Evolutionary conservation across 2,329 filamentous ascomycete genomes (phyloP), one percentile per base, ranked within the genome.

Genomic region (Bisporella sp.): DNA sequence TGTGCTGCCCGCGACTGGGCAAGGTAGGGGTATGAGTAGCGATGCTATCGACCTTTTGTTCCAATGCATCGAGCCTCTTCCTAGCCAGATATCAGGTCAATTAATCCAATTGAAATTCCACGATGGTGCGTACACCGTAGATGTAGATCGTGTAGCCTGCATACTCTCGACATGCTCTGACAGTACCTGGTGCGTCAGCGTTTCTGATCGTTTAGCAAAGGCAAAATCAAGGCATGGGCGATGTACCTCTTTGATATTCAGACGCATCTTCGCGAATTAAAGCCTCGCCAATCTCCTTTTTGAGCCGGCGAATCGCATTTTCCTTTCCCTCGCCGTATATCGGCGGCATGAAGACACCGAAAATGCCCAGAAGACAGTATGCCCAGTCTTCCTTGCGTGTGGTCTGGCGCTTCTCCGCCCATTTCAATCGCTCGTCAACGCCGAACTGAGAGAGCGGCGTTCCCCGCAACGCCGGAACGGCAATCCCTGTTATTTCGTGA

Each of bases 281-380:
- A 39, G 8, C 21, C 43, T 39, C 47, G 33, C 43, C 21, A 6
- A 71, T 67, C 30, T 70, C 63, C 29, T 62, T 51, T n/a, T 67
- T 66, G 0, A 71, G 54, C 4, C 69, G 56, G 0, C 42, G 13
- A 28, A 70, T 69, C 0, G 69, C 64, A 0, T 59, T 60, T 28
- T 53, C 31, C 0, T 9, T 1, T 0, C 66, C 66, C 41, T 70
- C 66, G 0, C 71, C 45, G 49, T 74, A 74, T 0, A 73, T 39
- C 3, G 73, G 55, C 0, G 71, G 66, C 66, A 75, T 70, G 32
- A 69, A 68, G 33, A 75, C 62, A 1, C 61, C 61, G 31, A 74
- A 74, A 0, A 75, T 61, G 0, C 72, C 72, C 3, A 74, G 52
- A 0, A 75, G 56, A 9, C 65, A 71, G 37, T 74, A 75, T 0